These are phyloP conservation scores for Polymyxa betae DNA, from an alignment of 208 protist species.

Conservation along the genomic window DNA sequence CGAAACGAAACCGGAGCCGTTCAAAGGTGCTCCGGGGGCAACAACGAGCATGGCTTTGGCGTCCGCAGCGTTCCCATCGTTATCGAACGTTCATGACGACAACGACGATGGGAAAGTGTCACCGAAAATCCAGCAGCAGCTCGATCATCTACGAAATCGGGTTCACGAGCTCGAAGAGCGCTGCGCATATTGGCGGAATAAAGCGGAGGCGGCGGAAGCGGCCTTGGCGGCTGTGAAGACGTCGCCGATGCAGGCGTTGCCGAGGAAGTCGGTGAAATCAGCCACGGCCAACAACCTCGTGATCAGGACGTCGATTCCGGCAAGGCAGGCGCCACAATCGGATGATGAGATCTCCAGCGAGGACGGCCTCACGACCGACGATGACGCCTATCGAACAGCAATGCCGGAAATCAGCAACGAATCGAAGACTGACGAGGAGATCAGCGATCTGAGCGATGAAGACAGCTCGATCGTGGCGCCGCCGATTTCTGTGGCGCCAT, in stretches of 20 bases:
- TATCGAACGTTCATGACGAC: background rate
- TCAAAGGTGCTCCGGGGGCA: background rate
- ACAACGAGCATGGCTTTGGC: background rate
- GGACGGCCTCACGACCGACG: no score
- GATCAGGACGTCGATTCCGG: background rate
- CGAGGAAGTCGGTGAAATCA: background rate
- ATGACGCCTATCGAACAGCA: background rate
- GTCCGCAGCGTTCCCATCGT: background rate
- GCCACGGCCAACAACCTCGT: background rate
- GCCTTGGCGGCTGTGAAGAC: background rate
- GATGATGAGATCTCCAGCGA: background rate
- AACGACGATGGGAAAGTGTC: background rate
- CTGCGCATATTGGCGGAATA: conserved; percentile 38
- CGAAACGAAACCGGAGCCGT: background rate
- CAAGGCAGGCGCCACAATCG: background rate
- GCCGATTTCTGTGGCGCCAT: background rate
- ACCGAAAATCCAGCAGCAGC: background rate
- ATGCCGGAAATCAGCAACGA: background rate
- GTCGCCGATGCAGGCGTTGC: background rate
- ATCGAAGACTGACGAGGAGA: background rate
- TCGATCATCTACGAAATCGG: conserved; percentile 25
- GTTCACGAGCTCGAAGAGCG: conserved; percentile 47
- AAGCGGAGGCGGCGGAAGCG: background rate
- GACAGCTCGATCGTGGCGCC: no score
- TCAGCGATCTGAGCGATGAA: background rate